Conservation (phyloP, 2,329 filamentous ascomycete genomes). For the Paecilomyces fulvus region DNA sequence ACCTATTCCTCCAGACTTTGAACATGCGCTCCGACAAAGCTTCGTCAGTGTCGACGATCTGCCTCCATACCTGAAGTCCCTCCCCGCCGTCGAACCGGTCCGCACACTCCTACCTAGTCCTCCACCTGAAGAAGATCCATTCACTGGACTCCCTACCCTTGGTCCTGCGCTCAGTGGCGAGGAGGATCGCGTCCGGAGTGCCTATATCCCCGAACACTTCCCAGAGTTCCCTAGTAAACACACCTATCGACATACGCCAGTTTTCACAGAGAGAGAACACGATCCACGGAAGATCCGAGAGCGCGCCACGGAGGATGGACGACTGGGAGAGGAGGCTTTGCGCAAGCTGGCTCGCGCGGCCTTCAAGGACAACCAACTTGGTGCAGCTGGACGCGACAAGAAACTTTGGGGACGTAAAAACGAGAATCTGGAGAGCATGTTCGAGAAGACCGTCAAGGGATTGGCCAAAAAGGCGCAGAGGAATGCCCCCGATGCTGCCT, state of each 20-base stretch:
- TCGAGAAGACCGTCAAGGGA: conserved; percentile 49
- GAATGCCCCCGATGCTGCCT: conserved; percentile 13
- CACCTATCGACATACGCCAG: conserved; percentile 53
- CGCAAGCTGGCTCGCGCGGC: conserved; percentile 50
- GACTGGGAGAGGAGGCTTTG: conserved; percentile 56
- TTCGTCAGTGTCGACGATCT: conserved; percentile 25
- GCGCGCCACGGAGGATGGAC: conserved; percentile 56
- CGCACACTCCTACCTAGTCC: conserved; percentile 30
- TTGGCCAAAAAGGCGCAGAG: conserved; percentile 34
- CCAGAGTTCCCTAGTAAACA: conserved; percentile 56
- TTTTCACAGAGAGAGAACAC: conserved; percentile 50
- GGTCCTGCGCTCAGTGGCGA: conserved; percentile 43
- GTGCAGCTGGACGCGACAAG: conserved; percentile 34
- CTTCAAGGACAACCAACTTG: conserved; percentile 32
- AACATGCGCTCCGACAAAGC: conserved; percentile 32
- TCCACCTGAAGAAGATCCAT: conserved; percentile 30
- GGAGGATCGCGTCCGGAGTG: conserved; percentile 37
- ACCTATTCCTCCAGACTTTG: conserved; percentile 53
- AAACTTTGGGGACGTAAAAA: conserved; percentile 28
- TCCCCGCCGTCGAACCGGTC: conserved; percentile 11
- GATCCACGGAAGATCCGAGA: conserved; percentile 54
- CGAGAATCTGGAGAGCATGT: conserved; percentile 42
- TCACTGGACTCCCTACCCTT: conserved; percentile 36
- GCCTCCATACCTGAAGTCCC: conserved; percentile 22
- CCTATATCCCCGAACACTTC: conserved; percentile 53